These are phyloP conservation scores for Xylariaceae sp. DNA, from an alignment of 2,329 filamentous ascomycete genomes.

Conservation along the genomic window DNA sequence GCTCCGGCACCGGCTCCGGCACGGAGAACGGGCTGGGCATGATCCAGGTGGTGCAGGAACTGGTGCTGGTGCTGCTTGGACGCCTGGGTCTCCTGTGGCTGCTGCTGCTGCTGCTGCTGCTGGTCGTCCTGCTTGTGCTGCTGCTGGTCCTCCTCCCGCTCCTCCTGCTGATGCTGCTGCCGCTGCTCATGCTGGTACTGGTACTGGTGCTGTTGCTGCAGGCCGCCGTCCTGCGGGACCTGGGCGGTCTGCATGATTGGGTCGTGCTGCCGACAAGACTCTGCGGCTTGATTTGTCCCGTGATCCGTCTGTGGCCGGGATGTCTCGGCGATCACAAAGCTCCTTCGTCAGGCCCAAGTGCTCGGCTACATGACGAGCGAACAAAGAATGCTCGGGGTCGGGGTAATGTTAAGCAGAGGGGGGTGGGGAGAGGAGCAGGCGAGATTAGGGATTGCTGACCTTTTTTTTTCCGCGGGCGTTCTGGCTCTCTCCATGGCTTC, in stretches of 20 bases:
- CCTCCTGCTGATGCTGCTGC: background rate
- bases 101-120: background rate
- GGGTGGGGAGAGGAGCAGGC: slow-evolving; percentile 16
- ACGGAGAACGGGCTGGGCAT: slow-evolving; percentile 24
- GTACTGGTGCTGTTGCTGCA: slow-evolving; percentile 9
- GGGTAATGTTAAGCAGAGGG: slow-evolving; percentile 44
- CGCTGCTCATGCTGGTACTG: background rate
- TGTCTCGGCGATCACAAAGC: slow-evolving; percentile 6
- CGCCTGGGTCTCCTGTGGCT: background rate
- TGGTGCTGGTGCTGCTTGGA: slow-evolving; percentile 1
- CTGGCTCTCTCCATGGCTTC: background rate
- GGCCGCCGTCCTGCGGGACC: slow-evolving; percentile 22
- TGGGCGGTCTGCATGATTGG: slow-evolving; percentile 24
- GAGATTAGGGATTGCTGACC: background rate
- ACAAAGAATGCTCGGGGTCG: slow-evolving; percentile 29
- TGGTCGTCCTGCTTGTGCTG: background rate
- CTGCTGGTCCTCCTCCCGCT: background rate
- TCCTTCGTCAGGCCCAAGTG: slow-evolving; percentile 10
- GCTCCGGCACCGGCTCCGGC: slow-evolving; percentile 8
- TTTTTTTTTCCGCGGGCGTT: background rate
- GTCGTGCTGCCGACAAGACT: background rate
- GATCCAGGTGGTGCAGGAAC: slow-evolving; percentile 5
- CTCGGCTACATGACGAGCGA: slow-evolving; percentile 29
- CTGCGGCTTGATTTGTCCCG: background rate
- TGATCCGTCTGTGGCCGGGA: background rate